These are phyloP conservation scores for Kluyveromyces marxianus DNA, from an alignment of 1,139 yeast genomes.

Conservation along the genomic window DNA sequence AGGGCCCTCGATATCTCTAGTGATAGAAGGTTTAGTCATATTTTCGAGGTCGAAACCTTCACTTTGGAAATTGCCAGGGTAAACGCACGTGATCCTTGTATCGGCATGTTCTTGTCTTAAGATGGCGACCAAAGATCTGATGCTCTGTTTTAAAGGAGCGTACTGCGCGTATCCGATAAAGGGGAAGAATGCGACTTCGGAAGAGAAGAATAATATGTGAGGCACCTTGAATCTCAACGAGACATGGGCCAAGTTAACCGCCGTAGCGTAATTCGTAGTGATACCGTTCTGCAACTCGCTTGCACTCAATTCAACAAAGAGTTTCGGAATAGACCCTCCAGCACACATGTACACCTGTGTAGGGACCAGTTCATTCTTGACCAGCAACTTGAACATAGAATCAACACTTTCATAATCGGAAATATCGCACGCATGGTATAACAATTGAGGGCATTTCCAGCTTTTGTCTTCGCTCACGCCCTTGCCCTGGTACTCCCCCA, in stretches of 20 bases:
- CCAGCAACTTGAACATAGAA: constrained; percentile 33
- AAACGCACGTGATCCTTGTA: constrained; percentile 54
- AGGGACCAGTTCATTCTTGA: constrained; percentile 35
- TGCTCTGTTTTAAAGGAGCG: constrained; percentile 82
- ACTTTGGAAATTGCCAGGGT: constrained; percentile 84
- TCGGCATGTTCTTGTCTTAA: constrained; percentile 79
- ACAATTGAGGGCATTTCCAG: constrained; percentile 6
- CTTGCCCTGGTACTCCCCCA: constrained; percentile 1
- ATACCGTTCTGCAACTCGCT: constrained; percentile 56
- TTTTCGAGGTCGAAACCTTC: constrained; percentile 86
- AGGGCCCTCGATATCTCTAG: constrained; percentile 78
- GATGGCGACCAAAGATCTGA: constrained; percentile 64
- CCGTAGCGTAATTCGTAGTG: constrained; percentile 62
- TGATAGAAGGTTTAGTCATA: constrained; percentile 76
- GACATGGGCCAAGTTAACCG: constrained; percentile 63
- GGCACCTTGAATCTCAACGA: constrained; percentile 31
- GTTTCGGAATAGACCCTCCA: constrained; percentile 75
- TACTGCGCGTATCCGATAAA: constrained; percentile 88
- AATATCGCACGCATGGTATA: constrained; percentile 58
- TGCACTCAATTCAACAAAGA: constrained; percentile 61
- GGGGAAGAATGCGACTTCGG: constrained; percentile 76
- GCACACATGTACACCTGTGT: constrained; percentile 82
- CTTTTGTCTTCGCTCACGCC: not conserved
- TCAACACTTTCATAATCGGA: constrained; percentile 48
- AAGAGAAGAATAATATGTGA: constrained; percentile 70